Conservation (phyloP, 768 basidiomycete genomes). For the Cantharellus cinnabarinus region DNA sequence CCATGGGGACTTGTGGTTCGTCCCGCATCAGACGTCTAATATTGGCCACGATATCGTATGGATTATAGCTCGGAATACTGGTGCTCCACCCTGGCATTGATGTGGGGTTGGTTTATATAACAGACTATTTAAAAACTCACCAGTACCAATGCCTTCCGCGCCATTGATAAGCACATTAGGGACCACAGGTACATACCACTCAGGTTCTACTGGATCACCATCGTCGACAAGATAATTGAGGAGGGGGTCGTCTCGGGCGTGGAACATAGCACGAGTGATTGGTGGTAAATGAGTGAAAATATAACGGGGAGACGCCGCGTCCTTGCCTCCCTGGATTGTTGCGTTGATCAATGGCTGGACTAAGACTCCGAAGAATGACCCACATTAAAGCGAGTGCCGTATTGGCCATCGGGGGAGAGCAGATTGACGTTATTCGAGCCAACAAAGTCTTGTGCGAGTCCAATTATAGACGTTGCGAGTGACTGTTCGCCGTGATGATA, state of each 20-base stretch:
- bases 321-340: conserved; percentile 58
- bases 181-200: conserved; percentile 79
- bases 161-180: conserved; percentile 86
- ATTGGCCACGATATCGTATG: conserved; percentile 73
- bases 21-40: conserved; percentile 68
- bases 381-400: conserved; percentile 53
- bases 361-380: conserved; percentile 15
- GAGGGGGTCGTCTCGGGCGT: conserved; percentile 70
- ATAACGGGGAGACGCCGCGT: conserved; percentile 91
- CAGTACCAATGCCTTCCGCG: conserved; percentile 93
- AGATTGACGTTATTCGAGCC: conserved; percentile 92
- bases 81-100: conserved; percentile 73
- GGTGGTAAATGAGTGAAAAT: conserved; percentile 68
- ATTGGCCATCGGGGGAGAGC: conserved; percentile 77
- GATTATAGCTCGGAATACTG: conserved; percentile 78
- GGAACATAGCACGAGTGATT: conserved; percentile 58
- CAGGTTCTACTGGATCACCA: conserved; percentile 69
- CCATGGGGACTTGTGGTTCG: conserved; percentile 69
- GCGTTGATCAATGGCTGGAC: neutral
- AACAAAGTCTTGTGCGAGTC: conserved; percentile 82
- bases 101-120: neutral
- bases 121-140: conserved; percentile 22
- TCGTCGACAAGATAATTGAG: conserved; percentile 75
- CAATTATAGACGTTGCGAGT: conserved; percentile 77
- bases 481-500: conserved; percentile 94